phyloP scores from a whole-genome alignment of 768 basidiomycete genomes.

The Auriscalpium microsporum region DNA sequence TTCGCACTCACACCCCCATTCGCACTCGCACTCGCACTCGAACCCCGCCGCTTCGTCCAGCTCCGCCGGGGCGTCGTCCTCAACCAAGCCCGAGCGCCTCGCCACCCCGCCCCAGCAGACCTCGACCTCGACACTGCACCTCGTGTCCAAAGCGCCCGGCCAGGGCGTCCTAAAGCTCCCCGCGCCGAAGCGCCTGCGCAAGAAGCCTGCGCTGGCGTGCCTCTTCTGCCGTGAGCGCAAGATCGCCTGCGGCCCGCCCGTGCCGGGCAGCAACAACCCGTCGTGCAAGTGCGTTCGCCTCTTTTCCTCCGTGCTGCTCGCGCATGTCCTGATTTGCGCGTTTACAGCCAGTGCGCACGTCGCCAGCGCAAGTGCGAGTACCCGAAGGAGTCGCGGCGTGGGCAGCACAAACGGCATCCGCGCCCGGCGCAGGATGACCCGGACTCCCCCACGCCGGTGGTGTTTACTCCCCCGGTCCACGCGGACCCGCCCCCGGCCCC shows the following conservation, averaged over 20 bases:
- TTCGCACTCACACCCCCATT: no score
- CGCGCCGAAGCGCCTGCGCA: constrained; percentile 6
- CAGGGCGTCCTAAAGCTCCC: constrained; percentile 12
- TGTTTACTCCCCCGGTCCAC: not conserved
- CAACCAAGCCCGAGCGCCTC: no score
- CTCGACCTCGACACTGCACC: constrained; percentile 4
- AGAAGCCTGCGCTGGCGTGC: constrained; percentile 26
- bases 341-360: constrained; percentile 13
- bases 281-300: constrained; percentile 13
- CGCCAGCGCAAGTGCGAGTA: constrained; percentile 16
- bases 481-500: no score
- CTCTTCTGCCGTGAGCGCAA: constrained; percentile 35
- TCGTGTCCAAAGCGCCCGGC: constrained; percentile 1
- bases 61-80: no score
- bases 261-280: constrained; percentile 9
- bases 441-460: constrained; percentile 1
- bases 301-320: not conserved
- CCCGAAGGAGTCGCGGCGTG: constrained; percentile 15
- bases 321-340: not conserved
- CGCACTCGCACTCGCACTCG: no score
- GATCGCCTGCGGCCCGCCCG: constrained; percentile 28
- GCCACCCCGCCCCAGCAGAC: no score
- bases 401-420: constrained; percentile 14
- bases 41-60: no score
- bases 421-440: constrained; percentile 4